phyloP scores from a whole-genome alignment of 2,329 filamentous ascomycete species.

The Byssothecium circinans region DNA sequence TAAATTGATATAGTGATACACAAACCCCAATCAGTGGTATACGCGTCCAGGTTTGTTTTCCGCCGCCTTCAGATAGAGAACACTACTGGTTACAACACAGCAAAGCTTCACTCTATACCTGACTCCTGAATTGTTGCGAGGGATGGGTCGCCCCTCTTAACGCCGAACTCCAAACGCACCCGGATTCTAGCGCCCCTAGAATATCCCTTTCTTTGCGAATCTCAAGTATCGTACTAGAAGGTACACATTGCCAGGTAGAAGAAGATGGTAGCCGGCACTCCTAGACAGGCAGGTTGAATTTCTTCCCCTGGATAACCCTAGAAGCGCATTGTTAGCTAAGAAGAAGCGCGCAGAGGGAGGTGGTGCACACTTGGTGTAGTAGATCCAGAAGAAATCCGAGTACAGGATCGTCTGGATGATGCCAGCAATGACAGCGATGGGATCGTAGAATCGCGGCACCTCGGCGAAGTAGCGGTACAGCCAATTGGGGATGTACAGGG shows the following conservation, averaged over 20 bases:
- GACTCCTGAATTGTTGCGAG: too few species aligned
- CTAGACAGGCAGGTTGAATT: constrained; percentile 57
- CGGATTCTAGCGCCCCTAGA: not conserved
- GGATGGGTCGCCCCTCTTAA: not conserved
- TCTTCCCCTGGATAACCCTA: constrained; percentile 57
- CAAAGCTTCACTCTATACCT: not conserved
- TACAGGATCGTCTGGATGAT: constrained; percentile 93
- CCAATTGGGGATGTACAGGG: constrained; percentile 98
- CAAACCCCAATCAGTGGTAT: not conserved
- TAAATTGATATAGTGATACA: not conserved
- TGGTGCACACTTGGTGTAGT: constrained; percentile 81
- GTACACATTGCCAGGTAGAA: not conserved
- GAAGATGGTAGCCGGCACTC: constrained; percentile 3
- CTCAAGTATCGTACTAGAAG: not conserved
- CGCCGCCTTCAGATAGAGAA: not conserved
- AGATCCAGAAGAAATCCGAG: constrained; percentile 99
- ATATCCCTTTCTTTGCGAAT: not conserved
- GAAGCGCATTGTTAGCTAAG: constrained; percentile 12
- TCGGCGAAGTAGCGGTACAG: constrained; percentile 86
- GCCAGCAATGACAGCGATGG: constrained; percentile 84
- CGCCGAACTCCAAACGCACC: not conserved
- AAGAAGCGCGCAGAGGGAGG: not conserved
- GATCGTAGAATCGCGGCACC: constrained; percentile 69
- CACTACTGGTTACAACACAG: not conserved
- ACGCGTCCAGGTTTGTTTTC: not conserved